Evolutionary conservation across 2,329 filamentous ascomycete species (phyloP), one percentile per base, ranked within the genome.

Genomic region (Ustulina deusta): DNA sequence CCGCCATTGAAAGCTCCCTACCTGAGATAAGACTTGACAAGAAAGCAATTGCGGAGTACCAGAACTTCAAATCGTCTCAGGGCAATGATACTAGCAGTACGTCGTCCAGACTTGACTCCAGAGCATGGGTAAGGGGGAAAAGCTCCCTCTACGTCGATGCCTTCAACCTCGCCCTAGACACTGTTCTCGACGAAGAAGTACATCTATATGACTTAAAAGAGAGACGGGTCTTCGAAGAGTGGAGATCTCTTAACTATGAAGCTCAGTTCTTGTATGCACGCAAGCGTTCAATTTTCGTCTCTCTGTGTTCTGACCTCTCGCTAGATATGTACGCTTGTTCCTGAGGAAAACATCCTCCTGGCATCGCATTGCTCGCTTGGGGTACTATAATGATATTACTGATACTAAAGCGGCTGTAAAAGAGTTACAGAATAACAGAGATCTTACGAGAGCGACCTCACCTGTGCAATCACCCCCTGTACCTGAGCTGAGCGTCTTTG

Each of bases 141-240:
- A 97, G 90, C 75, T 98, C 94, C 1, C 93, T 99, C 63, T 99
- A 99, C 75, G 93, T 97, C 20, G 96, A 99, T 81, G 96, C 96
- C 0, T 99, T 99, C 83, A 97, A 97, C 75, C 84, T 98, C 15
- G 93, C 95, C 1, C 82, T 99, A 56, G 90, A 95, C 66, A 97
- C 93, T 0, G 96, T 99, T 3, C 81, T 98, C 13, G 90, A 93
- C 56, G 93, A 98, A 65, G 96, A 99, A 79, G 86, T 88, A 0
- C 93, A 97, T 79, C 82, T 99, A 0, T 99, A 98, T 77, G 87
- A 96, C 74, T 87, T 89, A 65, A 90, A 89, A 20, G 96, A 99
- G 79, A 87, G 85, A 74, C 83, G 86, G 15, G 85, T 98, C 0
- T 98, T 99, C 77, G 81, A 83, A 2, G 84, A 90, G 65, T 99